These are phyloP conservation scores for Ceratocystis cacaofunesta DNA, from an alignment of 2,329 filamentous ascomycete genomes.

Conservation along the genomic window DNA sequence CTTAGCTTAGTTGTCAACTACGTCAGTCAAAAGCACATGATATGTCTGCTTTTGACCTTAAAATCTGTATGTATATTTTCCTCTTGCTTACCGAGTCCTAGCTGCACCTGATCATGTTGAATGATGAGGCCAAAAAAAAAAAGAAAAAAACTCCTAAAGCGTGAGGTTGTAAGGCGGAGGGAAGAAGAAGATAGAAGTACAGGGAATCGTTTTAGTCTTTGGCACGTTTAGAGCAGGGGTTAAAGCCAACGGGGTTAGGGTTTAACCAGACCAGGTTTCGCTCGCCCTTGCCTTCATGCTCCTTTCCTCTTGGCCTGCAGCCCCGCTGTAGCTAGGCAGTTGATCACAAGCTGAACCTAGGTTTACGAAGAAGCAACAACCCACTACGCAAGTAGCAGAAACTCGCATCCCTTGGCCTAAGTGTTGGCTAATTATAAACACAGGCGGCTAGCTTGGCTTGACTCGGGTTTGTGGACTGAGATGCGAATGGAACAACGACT, in stretches of 20 bases:
- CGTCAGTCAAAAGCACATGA: not conserved
- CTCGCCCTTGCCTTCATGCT: not conserved
- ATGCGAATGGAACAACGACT: no score
- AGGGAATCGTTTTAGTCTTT: not conserved
- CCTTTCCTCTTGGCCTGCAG: not conserved
- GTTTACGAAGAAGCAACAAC: not conserved
- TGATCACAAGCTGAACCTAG: not conserved
- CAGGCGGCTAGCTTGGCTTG: no score
- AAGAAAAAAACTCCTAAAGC: no score
- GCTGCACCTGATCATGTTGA: no score
- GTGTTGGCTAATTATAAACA: no score
- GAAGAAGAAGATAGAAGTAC: not conserved
- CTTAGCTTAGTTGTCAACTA: not conserved
- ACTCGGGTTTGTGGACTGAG: no score
- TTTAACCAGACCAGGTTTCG: not conserved
- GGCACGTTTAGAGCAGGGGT: not conserved
- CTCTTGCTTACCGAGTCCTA: not conserved
- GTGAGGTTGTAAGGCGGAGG: not conserved
- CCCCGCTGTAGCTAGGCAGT: not conserved
- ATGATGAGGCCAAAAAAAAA: no score
- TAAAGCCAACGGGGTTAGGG: not conserved
- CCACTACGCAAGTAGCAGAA: not conserved
- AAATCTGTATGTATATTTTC: no score
- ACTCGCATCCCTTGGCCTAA: not conserved
- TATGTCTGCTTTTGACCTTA: not conserved